phyloP scores from a whole-genome alignment of 1,284 basidiomycete species.

The Sanghuangporus sanghuang region DNA sequence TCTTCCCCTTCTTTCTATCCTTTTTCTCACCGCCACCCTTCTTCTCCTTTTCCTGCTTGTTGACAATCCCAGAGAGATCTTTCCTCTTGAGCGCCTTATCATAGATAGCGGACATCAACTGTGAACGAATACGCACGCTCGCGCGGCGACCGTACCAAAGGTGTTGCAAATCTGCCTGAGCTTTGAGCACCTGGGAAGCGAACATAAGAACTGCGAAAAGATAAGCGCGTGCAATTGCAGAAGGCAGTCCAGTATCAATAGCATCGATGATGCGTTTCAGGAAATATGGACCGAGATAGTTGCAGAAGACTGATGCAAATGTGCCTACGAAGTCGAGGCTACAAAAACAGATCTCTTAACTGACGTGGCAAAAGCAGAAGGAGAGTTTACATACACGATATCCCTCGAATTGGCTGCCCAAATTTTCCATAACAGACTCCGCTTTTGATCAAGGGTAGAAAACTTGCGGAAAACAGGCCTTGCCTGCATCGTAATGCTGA shows the following conservation, averaged over 20 bases:
- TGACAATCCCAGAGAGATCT: conserved; percentile 77
- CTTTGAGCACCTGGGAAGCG: conserved; percentile 52
- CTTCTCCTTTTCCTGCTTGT: conserved; percentile 41
- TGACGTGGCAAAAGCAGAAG: background rate
- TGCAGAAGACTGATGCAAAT: conserved; percentile 57
- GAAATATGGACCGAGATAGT: conserved; percentile 67
- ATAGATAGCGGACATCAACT: conserved; percentile 81
- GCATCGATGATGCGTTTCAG: conserved; percentile 37
- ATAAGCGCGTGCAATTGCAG: conserved; percentile 55
- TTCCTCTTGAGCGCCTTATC: conserved; percentile 85
- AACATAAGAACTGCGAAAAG: conserved; percentile 69
- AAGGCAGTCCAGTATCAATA: conserved; percentile 31
- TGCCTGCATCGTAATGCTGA: conserved; percentile 67
- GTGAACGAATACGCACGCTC: conserved; percentile 59
- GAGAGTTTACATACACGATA: conserved; percentile 39
- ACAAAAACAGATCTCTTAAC: background rate
- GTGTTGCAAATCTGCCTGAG: conserved; percentile 70
- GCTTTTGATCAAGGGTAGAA: conserved; percentile 21
- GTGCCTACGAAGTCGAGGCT: conserved; percentile 64
- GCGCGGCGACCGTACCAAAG: conserved; percentile 75
- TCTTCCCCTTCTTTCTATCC: conserved; percentile 21
- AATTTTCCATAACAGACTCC: conserved; percentile 56
- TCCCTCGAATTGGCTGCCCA: conserved; percentile 70
- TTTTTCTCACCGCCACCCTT: conserved; percentile 21
- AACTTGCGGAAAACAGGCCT: conserved; percentile 64